phyloP scores from a whole-genome alignment of 345 rosid genomes.

The Hypericum androsaemum region DNA sequence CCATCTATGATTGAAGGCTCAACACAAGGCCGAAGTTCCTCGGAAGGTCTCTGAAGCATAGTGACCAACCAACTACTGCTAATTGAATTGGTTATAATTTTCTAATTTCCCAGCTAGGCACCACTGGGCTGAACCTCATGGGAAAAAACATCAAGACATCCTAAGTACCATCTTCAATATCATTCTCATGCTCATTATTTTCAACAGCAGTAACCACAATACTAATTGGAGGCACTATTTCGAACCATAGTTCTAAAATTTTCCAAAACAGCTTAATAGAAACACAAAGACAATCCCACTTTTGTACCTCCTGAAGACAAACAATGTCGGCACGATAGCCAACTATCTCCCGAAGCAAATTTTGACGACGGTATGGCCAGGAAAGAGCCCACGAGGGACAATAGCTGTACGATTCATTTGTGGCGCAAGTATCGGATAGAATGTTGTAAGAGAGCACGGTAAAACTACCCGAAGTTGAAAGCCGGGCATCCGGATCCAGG shows the following conservation, averaged over 20 bases:
- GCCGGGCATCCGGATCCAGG: slow-evolving; percentile 61
- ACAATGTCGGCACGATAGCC: slow-evolving; percentile 91
- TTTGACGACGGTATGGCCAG: slow-evolving; percentile 94
- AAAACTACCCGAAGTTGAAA: slow-evolving; percentile 65
- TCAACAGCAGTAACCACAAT: too few relatives aligned
- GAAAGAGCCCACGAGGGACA: slow-evolving; percentile 99
- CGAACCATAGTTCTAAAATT: neutral
- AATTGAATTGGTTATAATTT: too few relatives aligned
- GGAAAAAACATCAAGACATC: too few relatives aligned
- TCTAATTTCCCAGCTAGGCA: too few relatives aligned
- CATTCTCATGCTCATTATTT: too few relatives aligned
- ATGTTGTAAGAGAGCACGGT: slow-evolving; percentile 93
- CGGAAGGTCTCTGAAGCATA: too few relatives aligned
- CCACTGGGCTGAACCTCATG: too few relatives aligned
- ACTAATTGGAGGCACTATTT: too few relatives aligned
- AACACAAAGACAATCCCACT: neutral
- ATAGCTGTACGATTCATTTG: slow-evolving; percentile 70
- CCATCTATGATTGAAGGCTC: too few relatives aligned
- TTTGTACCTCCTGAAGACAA: slow-evolving; percentile 85
- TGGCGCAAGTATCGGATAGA: slow-evolving; percentile 67
- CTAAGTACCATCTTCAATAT: too few relatives aligned
- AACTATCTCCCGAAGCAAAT: slow-evolving; percentile 79
- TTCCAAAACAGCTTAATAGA: neutral
- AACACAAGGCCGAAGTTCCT: too few relatives aligned
- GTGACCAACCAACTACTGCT: too few relatives aligned